A percentile compares a stretch with the other conserved stretches of the same genome.
Conservation (phyloP, 192 early-diverging fungal species). For the Coemansia sp. region DNA sequence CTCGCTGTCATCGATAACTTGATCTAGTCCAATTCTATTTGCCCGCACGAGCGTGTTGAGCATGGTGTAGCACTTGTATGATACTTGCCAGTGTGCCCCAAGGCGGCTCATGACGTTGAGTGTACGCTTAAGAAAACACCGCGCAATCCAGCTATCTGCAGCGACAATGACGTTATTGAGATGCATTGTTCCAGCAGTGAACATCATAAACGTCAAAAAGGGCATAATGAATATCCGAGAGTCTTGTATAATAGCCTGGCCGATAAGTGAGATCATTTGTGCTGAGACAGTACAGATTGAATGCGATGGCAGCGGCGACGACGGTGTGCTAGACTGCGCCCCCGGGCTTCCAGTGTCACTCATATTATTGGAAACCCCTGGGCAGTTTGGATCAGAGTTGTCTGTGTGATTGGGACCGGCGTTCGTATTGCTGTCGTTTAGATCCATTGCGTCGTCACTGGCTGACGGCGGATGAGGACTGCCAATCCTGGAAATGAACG, state of each 20-base stretch:
- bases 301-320: slow-evolving; percentile 44
- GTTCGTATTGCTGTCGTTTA: not conserved
- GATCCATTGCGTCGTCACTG: not conserved
- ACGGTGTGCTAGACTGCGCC: not conserved
- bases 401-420: not conserved
- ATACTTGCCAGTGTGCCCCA: slow-evolving; percentile 53
- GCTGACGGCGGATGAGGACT: slow-evolving; percentile 11
- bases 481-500: slow-evolving; percentile 50
- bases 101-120: slow-evolving; percentile 52
- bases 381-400: not conserved
- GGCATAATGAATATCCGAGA: slow-evolving; percentile 53
- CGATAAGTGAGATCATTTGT: slow-evolving; percentile 50
- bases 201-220: slow-evolving; percentile 54
- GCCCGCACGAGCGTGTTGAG: slow-evolving; percentile 46
- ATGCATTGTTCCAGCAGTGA: slow-evolving; percentile 53
- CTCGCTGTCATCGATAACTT: slow-evolving; percentile 28
- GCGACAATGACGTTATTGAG: slow-evolving; percentile 53
- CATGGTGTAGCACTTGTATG: slow-evolving; percentile 56
- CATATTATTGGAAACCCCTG: not conserved
- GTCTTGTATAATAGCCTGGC: slow-evolving; percentile 45
- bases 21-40: slow-evolving; percentile 45
- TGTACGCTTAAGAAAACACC: slow-evolving; percentile 52
- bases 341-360: not conserved
- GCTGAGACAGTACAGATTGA: slow-evolving; percentile 55
- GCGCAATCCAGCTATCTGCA: slow-evolving; percentile 51